Base-by-base conservation (phyloP, 768 basidiomycete species). In the Boletus subcaerulescens region DNA sequence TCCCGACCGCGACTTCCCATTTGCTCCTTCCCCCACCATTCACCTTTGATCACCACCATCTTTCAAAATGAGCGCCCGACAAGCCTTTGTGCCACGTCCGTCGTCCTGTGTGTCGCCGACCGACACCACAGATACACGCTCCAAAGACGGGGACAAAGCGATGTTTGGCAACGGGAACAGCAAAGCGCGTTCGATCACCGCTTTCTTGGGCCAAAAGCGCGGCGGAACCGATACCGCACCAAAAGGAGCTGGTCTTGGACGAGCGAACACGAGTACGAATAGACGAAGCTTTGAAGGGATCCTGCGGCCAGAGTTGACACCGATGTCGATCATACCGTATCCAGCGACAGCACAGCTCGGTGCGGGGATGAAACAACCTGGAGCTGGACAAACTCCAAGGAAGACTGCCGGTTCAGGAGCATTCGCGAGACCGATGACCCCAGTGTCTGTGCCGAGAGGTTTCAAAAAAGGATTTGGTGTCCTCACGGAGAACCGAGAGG, bases 251-350 rank as follows among this genome's bases (percentile, higher is more conserved):
- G 47, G 48, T 24, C 57, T 60, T 31, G 43, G 9, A 38, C 50
- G 56, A 44, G 8, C 45, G 3, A 55, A 48, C 22, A 14, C 53
- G 14, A 24, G 35, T 13, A 10, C 45, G 20, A 50, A 32, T 8
- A 57, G 57, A 52, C 66, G 60, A 3, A 68, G 58, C 49, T 68
- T 68, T 2, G 65, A 68, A 1, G 63, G 67, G 4, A 52, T 68
- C 42, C 35, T 52, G 9, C 57, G 65, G 32, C 67, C 67, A 0
- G 55, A 56, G 46, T 50, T 64, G 45, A 42, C 46, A 10, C 65
- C 65, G 2, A 56, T 69, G 20, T 65, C 66, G 33, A 64, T 66
- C 29, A 55, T 66, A 57, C 62, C 66, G 1, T 58, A 66, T 20
- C 66, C 59, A 8, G 5, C 26, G 41, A 48, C 38, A 4, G 36